These are phyloP conservation scores for Boletus vermiculosoides DNA, from an alignment of 768 basidiomycete genomes.

Conservation along the genomic window DNA sequence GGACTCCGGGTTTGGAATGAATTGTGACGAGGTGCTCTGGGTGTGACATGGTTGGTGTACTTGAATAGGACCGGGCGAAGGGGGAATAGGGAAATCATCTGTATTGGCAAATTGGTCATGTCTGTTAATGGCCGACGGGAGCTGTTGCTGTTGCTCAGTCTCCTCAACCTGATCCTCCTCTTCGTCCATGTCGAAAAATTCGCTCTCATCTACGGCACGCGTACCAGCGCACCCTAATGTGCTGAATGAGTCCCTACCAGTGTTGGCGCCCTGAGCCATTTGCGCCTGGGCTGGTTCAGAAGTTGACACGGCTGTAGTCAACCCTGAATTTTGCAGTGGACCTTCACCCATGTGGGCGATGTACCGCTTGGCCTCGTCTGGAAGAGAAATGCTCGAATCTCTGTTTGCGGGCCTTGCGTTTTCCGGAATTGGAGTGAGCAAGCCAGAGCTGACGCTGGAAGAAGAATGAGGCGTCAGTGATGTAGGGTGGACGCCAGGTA, in stretches of 20 bases:
- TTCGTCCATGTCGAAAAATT: conserved; percentile 64
- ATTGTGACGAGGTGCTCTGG: conserved; percentile 12
- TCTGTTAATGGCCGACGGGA: conserved; percentile 7
- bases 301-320: background rate
- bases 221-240: conserved; percentile 11
- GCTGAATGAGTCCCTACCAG: conserved; percentile 8
- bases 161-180: conserved; percentile 32
- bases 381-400: conserved; percentile 67
- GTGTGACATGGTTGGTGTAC: conserved; percentile 4
- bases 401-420: conserved; percentile 45
- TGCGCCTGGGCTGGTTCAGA: background rate
- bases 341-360: conserved; percentile 68
- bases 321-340: conserved; percentile 51
- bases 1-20: conserved; percentile 10
- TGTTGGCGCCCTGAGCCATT: background rate
- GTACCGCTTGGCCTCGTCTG: conserved; percentile 75
- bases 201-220: conserved; percentile 36
- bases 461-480: conserved; percentile 21
- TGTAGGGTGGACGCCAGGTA: conserved; percentile 9
- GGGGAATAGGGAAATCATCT: conserved; percentile 55
- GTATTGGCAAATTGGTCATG: conserved; percentile 38
- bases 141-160: conserved; percentile 10
- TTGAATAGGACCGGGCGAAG: conserved; percentile 28
- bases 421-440: conserved; percentile 30
- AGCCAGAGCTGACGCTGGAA: conserved; percentile 15